Percentiles rank a stretch among this genome's conserved stretches.
These are phyloP conservation scores for Cladobotryum mycophilum DNA, from an alignment of 2,329 filamentous ascomycete genomes.

Conservation along the genomic window DNA sequence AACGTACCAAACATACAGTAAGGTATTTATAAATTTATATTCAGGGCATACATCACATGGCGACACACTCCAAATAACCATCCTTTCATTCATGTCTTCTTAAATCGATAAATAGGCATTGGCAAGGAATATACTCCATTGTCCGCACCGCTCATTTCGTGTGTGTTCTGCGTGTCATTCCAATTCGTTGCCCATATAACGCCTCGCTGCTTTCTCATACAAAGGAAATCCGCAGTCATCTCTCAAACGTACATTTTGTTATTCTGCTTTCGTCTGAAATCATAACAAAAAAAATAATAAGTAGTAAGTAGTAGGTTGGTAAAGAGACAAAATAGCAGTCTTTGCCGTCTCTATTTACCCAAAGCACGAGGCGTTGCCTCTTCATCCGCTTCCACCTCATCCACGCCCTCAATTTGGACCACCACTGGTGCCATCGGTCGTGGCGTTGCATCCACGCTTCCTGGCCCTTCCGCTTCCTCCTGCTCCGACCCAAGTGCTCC, in stretches of 20 bases:
- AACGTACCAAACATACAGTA: too few species aligned
- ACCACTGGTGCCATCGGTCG: slow-evolving; percentile 25
- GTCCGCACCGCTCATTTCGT: not conserved
- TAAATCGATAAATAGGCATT: too few species aligned
- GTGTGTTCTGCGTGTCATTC: not conserved
- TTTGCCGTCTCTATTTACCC: slow-evolving; percentile 16
- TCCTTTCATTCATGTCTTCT: too few species aligned
- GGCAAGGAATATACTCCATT: not conserved
- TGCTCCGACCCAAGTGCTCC: slow-evolving; percentile 3
- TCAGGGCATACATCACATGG: too few species aligned
- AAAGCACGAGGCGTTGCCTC: slow-evolving; percentile 36
- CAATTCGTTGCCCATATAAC: slow-evolving; percentile 8
- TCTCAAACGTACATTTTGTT: slow-evolving; percentile 6
- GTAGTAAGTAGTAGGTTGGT: not conserved
- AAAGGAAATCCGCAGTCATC: slow-evolving; percentile 5
- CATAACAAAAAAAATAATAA: not conserved
- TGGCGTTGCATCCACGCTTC: slow-evolving; percentile 39
- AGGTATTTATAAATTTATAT: too few species aligned
- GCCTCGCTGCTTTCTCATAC: slow-evolving; percentile 13
- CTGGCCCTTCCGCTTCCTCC: slow-evolving; percentile 8
- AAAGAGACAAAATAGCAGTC: slow-evolving; percentile 2
- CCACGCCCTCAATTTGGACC: slow-evolving; percentile 9
- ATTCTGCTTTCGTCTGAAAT: not conserved
- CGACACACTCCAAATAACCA: too few species aligned
- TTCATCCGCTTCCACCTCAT: slow-evolving; percentile 21